Evolutionary conservation across 2,329 filamentous ascomycete genomes (phyloP), one percentile per base, ranked within the genome.

Genomic region (Epichloe uncinata): DNA sequence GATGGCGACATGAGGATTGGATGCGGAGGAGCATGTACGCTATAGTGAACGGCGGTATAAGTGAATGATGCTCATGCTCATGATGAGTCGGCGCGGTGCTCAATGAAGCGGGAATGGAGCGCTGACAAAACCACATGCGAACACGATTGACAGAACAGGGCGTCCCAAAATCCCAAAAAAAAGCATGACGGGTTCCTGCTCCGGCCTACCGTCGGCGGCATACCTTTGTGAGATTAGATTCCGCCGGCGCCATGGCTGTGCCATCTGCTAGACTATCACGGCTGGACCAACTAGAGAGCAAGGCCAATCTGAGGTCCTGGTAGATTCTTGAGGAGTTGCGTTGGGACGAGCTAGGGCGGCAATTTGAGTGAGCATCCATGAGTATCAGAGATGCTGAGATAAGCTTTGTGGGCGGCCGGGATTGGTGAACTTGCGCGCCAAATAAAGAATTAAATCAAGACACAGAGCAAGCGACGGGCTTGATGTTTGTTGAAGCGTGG

Each of bases 1-100:
- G n/a, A 89, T 69, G 34, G 77, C 80, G 40, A 87, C 66, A 54
- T 80, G 79, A 7, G 77, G 75, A 51, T 63, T 67, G 44, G 58
- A 54, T 18, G 45, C 22, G 15, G 53, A 48, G 40, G 51, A 52
- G 18, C 42, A 43, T 22, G 50, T 52, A 46, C 54, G 57, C 61
- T 64, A 49, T 16, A 16, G 22, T 12, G 13, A 11, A 15, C 20
- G 43, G 26, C n/a, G 16, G 18, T 37, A 8, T 47, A 16, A 47
- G 42, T 42, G 30, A 41, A 6, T 42, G 13, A 11, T 30, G 18
- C 5, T 30, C 8, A 41, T 16, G 41, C 5, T 30, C 8, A 41
- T 33, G 41, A 42, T 18, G 4, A 22, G 40, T 5, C 40, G 11
- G n/a, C 16, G n/a, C 12, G 40, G 16, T 42, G 4, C 5, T 15